Base-by-base conservation (phyloP, 139 green algal species). In the Yamagishiella unicocca region DNA sequence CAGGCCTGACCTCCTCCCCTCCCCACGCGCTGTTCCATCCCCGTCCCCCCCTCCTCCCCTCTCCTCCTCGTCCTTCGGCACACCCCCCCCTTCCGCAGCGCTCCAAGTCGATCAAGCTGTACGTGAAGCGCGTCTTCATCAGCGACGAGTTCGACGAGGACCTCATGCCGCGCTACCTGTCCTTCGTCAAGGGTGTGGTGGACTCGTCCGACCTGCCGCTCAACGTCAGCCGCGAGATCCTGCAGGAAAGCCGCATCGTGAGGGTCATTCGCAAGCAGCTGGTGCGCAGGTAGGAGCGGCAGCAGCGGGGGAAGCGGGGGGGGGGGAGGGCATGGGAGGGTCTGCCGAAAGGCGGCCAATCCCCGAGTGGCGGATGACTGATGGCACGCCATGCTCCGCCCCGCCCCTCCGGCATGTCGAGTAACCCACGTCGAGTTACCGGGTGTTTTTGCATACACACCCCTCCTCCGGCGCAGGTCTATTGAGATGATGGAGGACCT, bases 101-200 rank as follows among this genome's bases (percentile, higher is more conserved):
- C 72, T 92, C 88, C 42, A 92, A 93, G 84, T 96, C 92, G 92
- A 98, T 99, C 91, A 94, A 95, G 73, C 96, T 99, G 71, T 99
- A 98, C 90, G 98, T 99, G 68, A 98, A 97, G 91, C 92, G 97
- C 19, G 98, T 99, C 25, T 99, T 99, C 96, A 99, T 99, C 93
- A 95, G 80, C 29, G 97, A 99, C 81, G 95, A 99, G 92, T 99
- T 99, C 90, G 96, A 99, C 90, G 97, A 98, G 87, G 94, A 98
- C 84, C 93, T 99, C 42, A 94, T 99, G 92, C 98, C 98, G 0
- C 94, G 97, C 64, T 99, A 97, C 91, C 89, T 98, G 38, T 92
- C 50, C 66, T 99, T 99, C 88, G 70, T 88, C 29, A 88, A 88
- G 93, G 97, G 97, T 76, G 92, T 99, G 21, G 96, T 99, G 2